These are phyloP conservation scores for Candida freyschussii DNA, from an alignment of 1,139 yeast species.

Conservation along the genomic window DNA sequence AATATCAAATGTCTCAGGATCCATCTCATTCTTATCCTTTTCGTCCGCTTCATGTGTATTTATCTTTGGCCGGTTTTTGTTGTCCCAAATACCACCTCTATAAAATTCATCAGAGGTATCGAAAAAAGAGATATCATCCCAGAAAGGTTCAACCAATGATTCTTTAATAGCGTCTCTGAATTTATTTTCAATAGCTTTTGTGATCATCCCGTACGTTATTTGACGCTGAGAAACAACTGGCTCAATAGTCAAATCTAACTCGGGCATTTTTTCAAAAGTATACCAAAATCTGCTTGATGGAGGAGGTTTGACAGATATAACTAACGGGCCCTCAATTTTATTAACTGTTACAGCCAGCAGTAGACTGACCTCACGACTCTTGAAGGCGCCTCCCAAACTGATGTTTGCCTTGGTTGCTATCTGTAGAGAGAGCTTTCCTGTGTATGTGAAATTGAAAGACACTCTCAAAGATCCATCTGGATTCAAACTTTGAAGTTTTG, in stretches of 20 bases:
- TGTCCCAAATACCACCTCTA: constrained; percentile 93
- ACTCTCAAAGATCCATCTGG: constrained; percentile 79
- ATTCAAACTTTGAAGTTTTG: constrained; percentile 60
- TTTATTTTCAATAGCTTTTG: constrained; percentile 72
- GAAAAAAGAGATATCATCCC: constrained; percentile 82
- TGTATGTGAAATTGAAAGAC: constrained; percentile 57
- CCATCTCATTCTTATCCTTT: constrained; percentile 9
- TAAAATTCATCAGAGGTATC: constrained; percentile 61
- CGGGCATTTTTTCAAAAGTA: constrained; percentile 76
- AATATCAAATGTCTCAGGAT: constrained; percentile 5
- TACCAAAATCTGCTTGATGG: constrained; percentile 93
- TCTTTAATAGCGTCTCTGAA: constrained; percentile 77
- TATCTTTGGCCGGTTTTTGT: constrained; percentile 27
- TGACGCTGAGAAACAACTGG: constrained; percentile 86
- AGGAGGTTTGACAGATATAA: constrained; percentile 73
- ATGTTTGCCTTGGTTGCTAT: constrained; percentile 75
- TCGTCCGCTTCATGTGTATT: constrained; percentile 13
- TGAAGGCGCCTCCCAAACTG: constrained; percentile 70
- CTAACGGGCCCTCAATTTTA: constrained; percentile 67
- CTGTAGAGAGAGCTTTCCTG: constrained; percentile 69
- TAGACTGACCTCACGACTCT: constrained; percentile 72
- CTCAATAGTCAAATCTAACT: constrained; percentile 67
- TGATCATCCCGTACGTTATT: constrained; percentile 69
- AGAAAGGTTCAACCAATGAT: constrained; percentile 74
- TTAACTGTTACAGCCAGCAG: constrained; percentile 66